Evolutionary conservation across 768 basidiomycete genomes (phyloP).

Genomic region (Agaricus subrufescens): DNA sequence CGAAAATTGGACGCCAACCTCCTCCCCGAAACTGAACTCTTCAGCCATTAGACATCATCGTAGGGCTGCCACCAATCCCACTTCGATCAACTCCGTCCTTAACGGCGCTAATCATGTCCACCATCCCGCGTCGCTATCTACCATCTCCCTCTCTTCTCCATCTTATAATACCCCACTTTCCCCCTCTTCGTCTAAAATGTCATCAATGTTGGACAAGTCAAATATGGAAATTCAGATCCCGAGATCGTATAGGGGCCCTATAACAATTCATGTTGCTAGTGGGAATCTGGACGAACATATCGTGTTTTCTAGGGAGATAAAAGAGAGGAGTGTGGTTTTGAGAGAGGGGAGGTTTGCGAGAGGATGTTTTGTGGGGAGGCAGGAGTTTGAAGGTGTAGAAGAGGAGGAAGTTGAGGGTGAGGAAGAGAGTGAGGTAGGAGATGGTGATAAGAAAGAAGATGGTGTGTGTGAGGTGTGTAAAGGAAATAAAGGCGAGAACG

Average conservation of each 20-base stretch:
- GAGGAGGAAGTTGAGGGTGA: slow-evolving; percentile 1
- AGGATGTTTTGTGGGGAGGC: slow-evolving; percentile 30
- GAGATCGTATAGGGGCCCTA: slow-evolving; percentile 35
- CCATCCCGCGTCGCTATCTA: background rate
- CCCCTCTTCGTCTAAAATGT: background rate
- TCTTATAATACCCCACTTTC: background rate
- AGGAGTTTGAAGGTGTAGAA: slow-evolving; percentile 19
- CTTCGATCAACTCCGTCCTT: background rate
- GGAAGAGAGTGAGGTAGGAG: slow-evolving; percentile 8
- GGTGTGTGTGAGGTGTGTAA: slow-evolving; percentile 13
- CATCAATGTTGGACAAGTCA: background rate
- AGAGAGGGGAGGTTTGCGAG: slow-evolving; percentile 26
- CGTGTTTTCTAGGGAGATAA: slow-evolving; percentile 25
- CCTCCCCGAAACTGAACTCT: background rate
- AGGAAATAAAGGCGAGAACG: background rate
- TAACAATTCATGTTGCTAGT: slow-evolving; percentile 29
- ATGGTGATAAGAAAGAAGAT: slow-evolving; percentile 4
- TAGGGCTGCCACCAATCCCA: background rate
- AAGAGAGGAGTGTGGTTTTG: slow-evolving; percentile 25
- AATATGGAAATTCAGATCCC: slow-evolving; percentile 29
- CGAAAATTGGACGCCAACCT: background rate
- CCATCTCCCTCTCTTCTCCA: background rate
- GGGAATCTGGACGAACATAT: slow-evolving; percentile 34
- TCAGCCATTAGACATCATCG: background rate
- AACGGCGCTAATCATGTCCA: background rate